Evolutionary conservation across 2,329 filamentous ascomycete genomes (phyloP), one percentile per base, ranked within the genome.

Genomic region (Fusarium verrucosum): DNA sequence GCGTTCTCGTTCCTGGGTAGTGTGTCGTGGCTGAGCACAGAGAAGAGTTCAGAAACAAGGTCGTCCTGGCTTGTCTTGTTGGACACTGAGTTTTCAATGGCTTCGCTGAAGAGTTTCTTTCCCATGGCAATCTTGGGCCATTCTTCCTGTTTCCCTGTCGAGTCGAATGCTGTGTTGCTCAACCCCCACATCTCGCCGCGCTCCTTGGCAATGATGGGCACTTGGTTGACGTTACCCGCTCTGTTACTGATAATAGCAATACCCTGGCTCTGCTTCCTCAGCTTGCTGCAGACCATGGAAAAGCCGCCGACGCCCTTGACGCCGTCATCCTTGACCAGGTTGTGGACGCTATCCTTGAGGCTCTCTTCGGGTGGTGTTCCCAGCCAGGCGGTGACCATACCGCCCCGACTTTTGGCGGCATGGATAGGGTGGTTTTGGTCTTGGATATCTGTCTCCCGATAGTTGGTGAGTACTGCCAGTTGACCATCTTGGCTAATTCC

Each of bases 401-500:
- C 83, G 46, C 88, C 88, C 50, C 88, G 82, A 72, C 86, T 89
- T 69, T 81, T 83, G 59, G 79, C 76, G 17, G 82, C 85, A 71
- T 81, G 77, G 28, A 89, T 76, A 4, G 84, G 83, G 63, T 85
- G 83, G 16, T 78, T 77, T 5, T 78, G 77, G 70, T 86, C 83
- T 54, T 81, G 72, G 20, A 79, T 70, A 51, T 80, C 75, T 22
- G 78, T 79, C 76, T 90, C 87, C 56, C 86, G 83, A 71, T 87
- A 90, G 76, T 90, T 90, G 53, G 88, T 90, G 57, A 90, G 80
- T 13, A 89, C 83, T 10, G 87, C 87, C 51, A 90, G 80, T 55
- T 84, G 81, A 13, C 88, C 88, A 4, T 80, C 76, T 65, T 82
- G 82, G 42, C 83, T 88, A 59, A 90, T 79, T 55, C 87, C 88